A percentile compares a stretch with the other conserved stretches of the same genome.
Conservation (phyloP, 192 early-diverging fungal species). For the Backusella circina region DNA sequence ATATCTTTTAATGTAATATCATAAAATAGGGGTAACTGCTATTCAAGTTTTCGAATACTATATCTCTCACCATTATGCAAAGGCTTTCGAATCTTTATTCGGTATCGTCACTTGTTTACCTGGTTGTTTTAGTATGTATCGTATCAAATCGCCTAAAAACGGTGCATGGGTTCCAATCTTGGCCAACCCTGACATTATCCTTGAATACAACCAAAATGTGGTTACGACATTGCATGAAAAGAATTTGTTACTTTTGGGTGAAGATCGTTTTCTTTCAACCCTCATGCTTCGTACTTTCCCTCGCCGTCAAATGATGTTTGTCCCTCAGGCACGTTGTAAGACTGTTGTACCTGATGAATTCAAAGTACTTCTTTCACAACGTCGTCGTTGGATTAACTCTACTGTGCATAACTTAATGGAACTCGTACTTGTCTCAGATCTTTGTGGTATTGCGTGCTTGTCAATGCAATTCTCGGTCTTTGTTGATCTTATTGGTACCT, state of each 20-base stretch:
- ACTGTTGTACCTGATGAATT: conserved; percentile 84
- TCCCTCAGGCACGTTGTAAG: conserved; percentile 79
- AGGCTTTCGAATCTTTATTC: conserved; percentile 94
- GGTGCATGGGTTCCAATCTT: conserved; percentile 77
- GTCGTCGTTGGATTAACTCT: conserved; percentile 95
- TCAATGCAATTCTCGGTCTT: conserved; percentile 85
- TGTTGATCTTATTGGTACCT: conserved; percentile 70
- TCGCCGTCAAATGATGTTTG: conserved; percentile 83
- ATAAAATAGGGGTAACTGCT: conserved; percentile 59
- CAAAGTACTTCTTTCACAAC: conserved; percentile 81
- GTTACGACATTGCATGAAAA: conserved; percentile 82
- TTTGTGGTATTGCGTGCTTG: conserved; percentile 87
- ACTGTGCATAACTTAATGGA: conserved; percentile 90
- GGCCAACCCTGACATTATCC: conserved; percentile 83
- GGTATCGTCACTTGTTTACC: conserved; percentile 97
- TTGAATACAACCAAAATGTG: conserved; percentile 75
- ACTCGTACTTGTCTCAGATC: conserved; percentile 80
- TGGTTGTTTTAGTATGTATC: conserved; percentile 97
- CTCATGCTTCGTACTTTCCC: conserved; percentile 87
- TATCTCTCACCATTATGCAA: conserved; percentile 93
- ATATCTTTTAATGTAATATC: background rate
- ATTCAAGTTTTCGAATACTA: conserved; percentile 99
- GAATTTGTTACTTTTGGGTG: conserved; percentile 80
- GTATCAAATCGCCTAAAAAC: conserved; percentile 84
- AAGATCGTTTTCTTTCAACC: conserved; percentile 86